Evolutionary conservation across 805 yeast genomes (phyloP).

Genomic region (Yarrowia divulgata): DNA sequence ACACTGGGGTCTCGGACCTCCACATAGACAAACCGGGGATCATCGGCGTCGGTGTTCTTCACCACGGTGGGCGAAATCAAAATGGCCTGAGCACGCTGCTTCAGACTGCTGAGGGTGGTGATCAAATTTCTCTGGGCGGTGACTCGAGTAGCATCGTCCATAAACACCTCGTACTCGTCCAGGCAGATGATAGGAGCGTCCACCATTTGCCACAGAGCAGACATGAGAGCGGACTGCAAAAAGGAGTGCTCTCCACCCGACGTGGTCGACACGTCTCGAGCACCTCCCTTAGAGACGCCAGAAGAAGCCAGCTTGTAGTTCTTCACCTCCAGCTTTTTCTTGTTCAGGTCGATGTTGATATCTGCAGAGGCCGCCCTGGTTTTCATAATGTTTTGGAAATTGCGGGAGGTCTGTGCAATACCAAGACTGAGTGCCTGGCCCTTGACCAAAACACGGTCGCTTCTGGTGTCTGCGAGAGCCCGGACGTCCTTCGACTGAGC

Average conservation of each 20-base stretch:
- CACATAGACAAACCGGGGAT: constrained; percentile 18
- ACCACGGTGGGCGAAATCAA: constrained; percentile 34
- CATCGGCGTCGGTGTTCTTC: constrained; percentile 1
- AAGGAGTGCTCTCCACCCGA: constrained; percentile 98
- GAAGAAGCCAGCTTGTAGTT: constrained; percentile 41
- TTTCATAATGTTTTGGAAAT: neutral
- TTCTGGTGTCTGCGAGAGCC: neutral
- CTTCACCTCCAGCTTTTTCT: constrained; percentile 44
- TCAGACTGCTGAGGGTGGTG: neutral
- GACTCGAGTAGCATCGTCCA: constrained; percentile 61
- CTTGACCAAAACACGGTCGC: neutral
- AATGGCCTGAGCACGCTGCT: constrained; percentile 20
- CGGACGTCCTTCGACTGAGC: neutral
- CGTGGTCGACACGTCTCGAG: constrained; percentile 76
- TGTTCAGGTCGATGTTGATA: constrained; percentile 56
- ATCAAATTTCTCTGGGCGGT: constrained; percentile 24
- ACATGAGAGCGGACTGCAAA: constrained; percentile 83
- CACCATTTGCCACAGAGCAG: constrained; percentile 95
- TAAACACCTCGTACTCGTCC: constrained; percentile 95
- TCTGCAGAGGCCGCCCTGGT: constrained; percentile 21
- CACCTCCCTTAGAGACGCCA: neutral
- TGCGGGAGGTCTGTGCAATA: neutral
- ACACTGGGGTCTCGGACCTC: constrained; percentile 25
- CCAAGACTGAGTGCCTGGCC: neutral
- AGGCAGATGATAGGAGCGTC: constrained; percentile 84